Conservation (phyloP, 768 basidiomycete species). For the Cyclocybe aegerita region DNA sequence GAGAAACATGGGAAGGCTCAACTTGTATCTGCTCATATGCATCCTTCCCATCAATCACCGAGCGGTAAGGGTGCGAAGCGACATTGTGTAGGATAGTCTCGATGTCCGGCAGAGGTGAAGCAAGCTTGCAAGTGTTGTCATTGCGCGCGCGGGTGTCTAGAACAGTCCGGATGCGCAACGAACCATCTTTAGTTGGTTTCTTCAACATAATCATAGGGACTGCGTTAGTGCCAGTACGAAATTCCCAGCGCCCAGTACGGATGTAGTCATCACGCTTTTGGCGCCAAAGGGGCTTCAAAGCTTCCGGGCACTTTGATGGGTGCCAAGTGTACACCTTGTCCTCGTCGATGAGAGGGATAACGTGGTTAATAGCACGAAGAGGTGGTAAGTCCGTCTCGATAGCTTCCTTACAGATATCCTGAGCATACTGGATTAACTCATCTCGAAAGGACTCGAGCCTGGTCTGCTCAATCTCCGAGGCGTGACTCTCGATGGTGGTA, state of each 20-base stretch:
- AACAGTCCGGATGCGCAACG: neutral
- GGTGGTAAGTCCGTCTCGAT: slow-evolving; percentile 23
- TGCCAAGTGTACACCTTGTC: slow-evolving; percentile 18
- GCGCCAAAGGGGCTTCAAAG: slow-evolving; percentile 17
- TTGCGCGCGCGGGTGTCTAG: neutral
- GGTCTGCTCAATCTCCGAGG: too few species aligned
- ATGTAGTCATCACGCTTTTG: slow-evolving; percentile 20
- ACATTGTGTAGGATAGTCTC: too few species aligned
- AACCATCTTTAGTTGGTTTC: slow-evolving; percentile 16
- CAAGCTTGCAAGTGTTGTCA: too few species aligned
- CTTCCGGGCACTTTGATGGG: slow-evolving; percentile 25
- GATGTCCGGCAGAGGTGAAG: too few species aligned
- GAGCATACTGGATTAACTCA: neutral
- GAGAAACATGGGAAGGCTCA: too few species aligned
- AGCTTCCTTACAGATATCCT: slow-evolving; percentile 14
- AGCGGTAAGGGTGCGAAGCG: too few species aligned
- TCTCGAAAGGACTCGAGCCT: neutral
- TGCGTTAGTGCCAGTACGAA: slow-evolving; percentile 24
- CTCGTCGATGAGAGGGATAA: slow-evolving; percentile 24
- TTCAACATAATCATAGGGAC: slow-evolving; percentile 26
- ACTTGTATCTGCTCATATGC: too few species aligned
- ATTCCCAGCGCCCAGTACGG: slow-evolving; percentile 16
- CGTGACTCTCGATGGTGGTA: too few species aligned
- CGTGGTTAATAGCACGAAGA: slow-evolving; percentile 23
- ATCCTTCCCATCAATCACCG: slow-evolving; percentile 34